Evolutionary conservation across 2,329 filamentous ascomycete species (phyloP), one percentile per base, ranked within the genome.

Genomic region (Dichotomopilus funicola): DNA sequence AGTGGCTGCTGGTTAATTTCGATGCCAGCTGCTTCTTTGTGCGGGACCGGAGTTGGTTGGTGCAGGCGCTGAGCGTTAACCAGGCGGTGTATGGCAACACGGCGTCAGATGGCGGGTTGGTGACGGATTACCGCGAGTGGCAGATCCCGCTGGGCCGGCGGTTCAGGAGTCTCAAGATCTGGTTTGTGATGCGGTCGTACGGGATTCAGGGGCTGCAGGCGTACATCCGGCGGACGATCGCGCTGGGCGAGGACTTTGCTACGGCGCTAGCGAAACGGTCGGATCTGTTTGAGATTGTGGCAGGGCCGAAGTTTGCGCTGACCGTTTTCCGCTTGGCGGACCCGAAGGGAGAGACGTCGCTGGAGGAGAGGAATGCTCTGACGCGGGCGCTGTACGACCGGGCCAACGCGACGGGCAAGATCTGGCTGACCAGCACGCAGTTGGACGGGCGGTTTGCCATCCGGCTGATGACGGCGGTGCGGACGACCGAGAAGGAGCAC

Each of bases 121-220:
- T 96, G 1, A 96, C 90, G 31, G 92, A 97, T 72, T 96, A 96
- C 75, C 83, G 92, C 47, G 91, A 97, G 76, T 97, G 92, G 92
- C 91, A 96, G 73, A 95, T 97, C 65, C 91, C 92, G 0, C 83
- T 97, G 0, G 92, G 92, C 7, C 79, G 92, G 2, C 80, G 92
- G 12, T 97, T 97, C 79, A 81, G 92, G 58, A 84, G 87, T 2
- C 73, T 97, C 56, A 97, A 97, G 75, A 85, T 96, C 60, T 97
- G 92, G 92, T 96, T 96, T 68, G 91, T 97, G 6, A 75, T 96
- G 64, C 79, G 92, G 45, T 85, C 81, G 44, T 96, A 91, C 67
- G 92, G 92, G 0, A 63, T 61, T 51, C 77, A 78, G 35, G 92
- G 91, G 0, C 72, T 97, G 65, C 85, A 84, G 63, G 78, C 73